These are phyloP conservation scores for Acanthamoeba healyi DNA, from an alignment of 208 protist species.

Conservation along the genomic window DNA sequence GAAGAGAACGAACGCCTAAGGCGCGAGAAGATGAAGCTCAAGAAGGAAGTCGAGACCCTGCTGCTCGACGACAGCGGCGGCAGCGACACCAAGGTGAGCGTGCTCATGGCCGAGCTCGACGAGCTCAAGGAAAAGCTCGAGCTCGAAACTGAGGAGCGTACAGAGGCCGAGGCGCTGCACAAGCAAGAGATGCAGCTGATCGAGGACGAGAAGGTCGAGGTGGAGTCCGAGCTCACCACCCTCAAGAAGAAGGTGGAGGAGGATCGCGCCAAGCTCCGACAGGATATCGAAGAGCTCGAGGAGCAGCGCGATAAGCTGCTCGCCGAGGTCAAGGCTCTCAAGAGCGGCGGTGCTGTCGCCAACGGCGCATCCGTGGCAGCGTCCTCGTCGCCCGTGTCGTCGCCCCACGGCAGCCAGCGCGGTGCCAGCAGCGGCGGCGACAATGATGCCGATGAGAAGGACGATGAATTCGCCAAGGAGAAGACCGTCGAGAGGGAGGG, in stretches of 20 bases:
- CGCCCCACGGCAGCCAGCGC: slow-evolving; percentile 20
- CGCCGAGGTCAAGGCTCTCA: not conserved
- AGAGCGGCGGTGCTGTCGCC: slow-evolving; percentile 28
- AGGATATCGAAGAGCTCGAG: slow-evolving; percentile 5
- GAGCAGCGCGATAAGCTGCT: slow-evolving; percentile 18
- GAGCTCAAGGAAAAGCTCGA: slow-evolving; percentile 34
- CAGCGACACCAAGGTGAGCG: slow-evolving; percentile 42
- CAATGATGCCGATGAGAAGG: not conserved
- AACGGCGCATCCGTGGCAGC: not conserved
- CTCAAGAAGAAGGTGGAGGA: slow-evolving; percentile 48
- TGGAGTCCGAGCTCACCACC: not conserved
- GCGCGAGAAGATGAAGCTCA: slow-evolving; percentile 54
- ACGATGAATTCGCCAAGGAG: slow-evolving; percentile 22
- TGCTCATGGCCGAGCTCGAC: slow-evolving; percentile 42
- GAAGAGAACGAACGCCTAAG: slow-evolving; percentile 30
- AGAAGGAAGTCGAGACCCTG: slow-evolving; percentile 52
- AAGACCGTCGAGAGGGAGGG: not conserved
- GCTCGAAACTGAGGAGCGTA: slow-evolving; percentile 8
- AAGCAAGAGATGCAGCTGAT: slow-evolving; percentile 48
- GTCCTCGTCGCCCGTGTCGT: not conserved
- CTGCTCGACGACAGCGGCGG: slow-evolving; percentile 42
- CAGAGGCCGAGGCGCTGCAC: slow-evolving; percentile 20
- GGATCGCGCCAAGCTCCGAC: slow-evolving; percentile 1
- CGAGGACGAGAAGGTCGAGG: slow-evolving; percentile 35
- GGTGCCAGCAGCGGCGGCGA: slow-evolving; percentile 14